Base-by-base conservation (phyloP, 345 rosid species). In the Populus deltoides region DNA sequence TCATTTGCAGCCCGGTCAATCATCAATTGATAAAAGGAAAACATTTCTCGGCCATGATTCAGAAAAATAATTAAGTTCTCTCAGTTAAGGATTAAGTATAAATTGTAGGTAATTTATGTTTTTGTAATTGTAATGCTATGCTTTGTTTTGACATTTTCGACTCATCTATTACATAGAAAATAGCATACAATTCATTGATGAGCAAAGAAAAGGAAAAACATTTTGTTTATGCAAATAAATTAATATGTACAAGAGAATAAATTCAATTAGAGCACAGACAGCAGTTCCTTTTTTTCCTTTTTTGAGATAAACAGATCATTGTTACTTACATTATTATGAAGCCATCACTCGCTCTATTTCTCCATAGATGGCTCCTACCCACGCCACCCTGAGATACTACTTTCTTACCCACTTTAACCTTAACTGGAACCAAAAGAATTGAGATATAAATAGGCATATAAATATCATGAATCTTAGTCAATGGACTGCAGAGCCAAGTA, bases 341-440 rank as follows among this genome's bases (percentile, higher is more conserved):
- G 66, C 90, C 83, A 63, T 86, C 87, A 63, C 93, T 90, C 36
- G 75, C 78, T 76, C 84, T 76, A 71, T 80, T 87, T 83, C 85
- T 88, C 77, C 72, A 45, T 36, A 83, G 72, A 73, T 63, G 79
- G 73, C 77, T 86, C 80, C 85, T 84, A 79, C 66, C 68, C 41
- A 79, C 87, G 83, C 83, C 86, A 65, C 73, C 72, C 73, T 53
- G 84, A 22, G 86, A 79, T 66, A 81, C 68, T 68, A 80, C 83
- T 75, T 84, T 84, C 76, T 77, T 89, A 67, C 71, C 67, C 76
- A 68, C 79, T 85, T 83, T 86, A 61, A 74, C 69, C 74, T 84
- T 87, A 61, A 82, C 98, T 91, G 90, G 83, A 88, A 71, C 74
- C 81, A 81, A 71, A 68, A 71, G n/a, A 17, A 49, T 6, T 53